phyloP scores from a whole-genome alignment of 805 yeast species.

The Jamesozyma rosinii region DNA sequence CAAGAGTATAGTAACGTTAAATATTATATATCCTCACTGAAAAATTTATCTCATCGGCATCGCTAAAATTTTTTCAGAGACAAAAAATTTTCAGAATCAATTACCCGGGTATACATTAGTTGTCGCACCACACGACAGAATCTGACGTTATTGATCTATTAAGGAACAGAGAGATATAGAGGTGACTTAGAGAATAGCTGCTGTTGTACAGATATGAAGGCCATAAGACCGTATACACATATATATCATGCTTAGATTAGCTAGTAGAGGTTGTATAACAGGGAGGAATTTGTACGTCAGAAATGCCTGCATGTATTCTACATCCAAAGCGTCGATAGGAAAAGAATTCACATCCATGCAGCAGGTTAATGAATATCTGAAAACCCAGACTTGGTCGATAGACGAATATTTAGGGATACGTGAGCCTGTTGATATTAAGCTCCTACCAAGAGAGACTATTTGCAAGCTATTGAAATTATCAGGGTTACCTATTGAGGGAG shows the following conservation, averaged over 20 bases:
- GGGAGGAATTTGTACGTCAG: not conserved
- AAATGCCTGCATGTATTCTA: not conserved
- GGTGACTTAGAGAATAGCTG: too few species aligned
- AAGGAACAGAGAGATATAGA: too few species aligned
- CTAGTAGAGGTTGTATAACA: not conserved
- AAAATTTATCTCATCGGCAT: conserved; percentile 4
- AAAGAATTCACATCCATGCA: not conserved
- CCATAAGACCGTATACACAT: too few species aligned
- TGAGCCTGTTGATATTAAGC: not conserved
- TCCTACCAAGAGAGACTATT: conserved; percentile 6
- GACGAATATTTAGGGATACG: not conserved
- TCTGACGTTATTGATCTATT: too few species aligned
- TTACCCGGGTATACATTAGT: not conserved
- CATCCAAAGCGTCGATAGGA: conserved; percentile 1
- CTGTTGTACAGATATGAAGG: too few species aligned
- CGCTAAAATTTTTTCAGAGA: conserved; percentile 1
- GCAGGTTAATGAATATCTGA: conserved; percentile 1
- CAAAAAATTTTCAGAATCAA: conserved; percentile 2
- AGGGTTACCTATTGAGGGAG: conserved; percentile 34
- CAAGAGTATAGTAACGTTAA: not conserved
- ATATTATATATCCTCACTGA: not conserved
- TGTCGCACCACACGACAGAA: not conserved
- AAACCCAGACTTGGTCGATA: conserved; percentile 1
- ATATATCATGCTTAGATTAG: not conserved
- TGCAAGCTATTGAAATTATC: conserved; percentile 38